Conservation (phyloP, 306 rosid species). For the Castanea mollissima region DNA sequence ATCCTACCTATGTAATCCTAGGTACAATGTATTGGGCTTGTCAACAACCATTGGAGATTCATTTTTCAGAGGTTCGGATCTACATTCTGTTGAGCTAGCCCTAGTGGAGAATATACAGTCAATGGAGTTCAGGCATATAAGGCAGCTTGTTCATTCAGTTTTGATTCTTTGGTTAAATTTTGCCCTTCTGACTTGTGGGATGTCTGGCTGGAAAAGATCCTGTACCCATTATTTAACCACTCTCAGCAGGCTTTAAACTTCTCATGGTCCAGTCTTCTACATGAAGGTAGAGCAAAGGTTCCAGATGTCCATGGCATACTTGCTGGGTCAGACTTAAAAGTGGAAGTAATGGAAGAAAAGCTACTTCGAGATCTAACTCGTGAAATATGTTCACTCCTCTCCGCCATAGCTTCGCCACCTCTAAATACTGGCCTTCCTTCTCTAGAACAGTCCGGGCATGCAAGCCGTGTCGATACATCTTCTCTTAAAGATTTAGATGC, state of each 20-base stretch:
- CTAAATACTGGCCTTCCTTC: slow-evolving; percentile 78
- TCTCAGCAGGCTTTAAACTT: slow-evolving; percentile 66
- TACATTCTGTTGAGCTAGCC: slow-evolving; percentile 62
- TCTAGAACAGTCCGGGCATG: slow-evolving; percentile 86
- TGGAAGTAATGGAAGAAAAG: slow-evolving; percentile 93
- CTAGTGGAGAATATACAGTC: slow-evolving; percentile 88
- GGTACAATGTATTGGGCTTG: slow-evolving; percentile 91
- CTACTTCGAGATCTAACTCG: slow-evolving; percentile 86
- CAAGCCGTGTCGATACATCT: slow-evolving; percentile 55
- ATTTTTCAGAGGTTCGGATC: slow-evolving; percentile 72
- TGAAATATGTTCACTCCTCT: slow-evolving; percentile 75
- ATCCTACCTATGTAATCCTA: slow-evolving; percentile 30
- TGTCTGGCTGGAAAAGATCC: slow-evolving; percentile 81
- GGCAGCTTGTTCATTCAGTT: slow-evolving; percentile 83
- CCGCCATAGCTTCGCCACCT: slow-evolving; percentile 67
- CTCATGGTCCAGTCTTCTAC: slow-evolving; percentile 89
- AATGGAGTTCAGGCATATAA: slow-evolving; percentile 96
- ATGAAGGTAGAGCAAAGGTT: slow-evolving; percentile 84
- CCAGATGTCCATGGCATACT: slow-evolving; percentile 73
- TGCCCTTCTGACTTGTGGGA: slow-evolving; percentile 92
- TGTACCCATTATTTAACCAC: slow-evolving; percentile 72
- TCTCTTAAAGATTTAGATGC: slow-evolving; percentile 73
- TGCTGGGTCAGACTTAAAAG: slow-evolving; percentile 80
- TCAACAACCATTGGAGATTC: slow-evolving; percentile 81
- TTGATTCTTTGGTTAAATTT: slow-evolving; percentile 75